Evolutionary conservation across 768 basidiomycete genomes (phyloP).

Genomic region (Leccinum pellstonianum): DNA sequence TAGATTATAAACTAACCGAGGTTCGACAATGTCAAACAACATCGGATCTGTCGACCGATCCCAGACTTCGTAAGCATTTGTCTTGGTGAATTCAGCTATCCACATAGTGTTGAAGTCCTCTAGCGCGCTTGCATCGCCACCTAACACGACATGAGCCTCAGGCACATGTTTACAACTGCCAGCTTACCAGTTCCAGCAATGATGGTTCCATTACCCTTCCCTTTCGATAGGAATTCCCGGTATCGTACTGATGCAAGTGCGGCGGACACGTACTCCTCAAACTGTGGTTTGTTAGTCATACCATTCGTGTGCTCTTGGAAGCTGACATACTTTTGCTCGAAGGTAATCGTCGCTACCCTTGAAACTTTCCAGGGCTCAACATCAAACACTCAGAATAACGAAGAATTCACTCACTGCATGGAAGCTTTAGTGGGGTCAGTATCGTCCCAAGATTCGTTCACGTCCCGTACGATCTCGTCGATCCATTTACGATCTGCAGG

Average conservation of each 20-base stretch:
- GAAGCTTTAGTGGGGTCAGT: conserved; percentile 54
- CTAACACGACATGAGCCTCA: conserved; percentile 34
- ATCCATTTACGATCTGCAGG: conserved; percentile 97
- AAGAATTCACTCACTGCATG: conserved; percentile 56
- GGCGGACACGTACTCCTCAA: conserved; percentile 92
- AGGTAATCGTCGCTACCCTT: conserved; percentile 96
- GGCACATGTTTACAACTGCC: neutral
- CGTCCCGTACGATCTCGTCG: conserved; percentile 88
- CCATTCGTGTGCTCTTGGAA: neutral
- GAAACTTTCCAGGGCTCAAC: conserved; percentile 52
- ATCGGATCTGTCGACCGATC: conserved; percentile 86
- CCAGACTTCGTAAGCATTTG: conserved; percentile 90
- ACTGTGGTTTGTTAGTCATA: conserved; percentile 34
- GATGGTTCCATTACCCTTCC: conserved; percentile 59
- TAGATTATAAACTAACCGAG: conserved; percentile 52
- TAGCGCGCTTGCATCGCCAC: conserved; percentile 54
- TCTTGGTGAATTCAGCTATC: conserved; percentile 85
- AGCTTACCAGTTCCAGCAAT: conserved; percentile 58
- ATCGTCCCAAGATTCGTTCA: conserved; percentile 77
- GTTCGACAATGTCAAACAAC: conserved; percentile 94
- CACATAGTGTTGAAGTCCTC: conserved; percentile 88
- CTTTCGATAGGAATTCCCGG: conserved; percentile 76
- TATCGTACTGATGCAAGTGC: conserved; percentile 89
- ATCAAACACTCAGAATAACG: neutral
- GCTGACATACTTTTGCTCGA: conserved; percentile 63